phyloP scores from a whole-genome alignment of 1,284 basidiomycete species.

The Volvariella volvacea region DNA sequence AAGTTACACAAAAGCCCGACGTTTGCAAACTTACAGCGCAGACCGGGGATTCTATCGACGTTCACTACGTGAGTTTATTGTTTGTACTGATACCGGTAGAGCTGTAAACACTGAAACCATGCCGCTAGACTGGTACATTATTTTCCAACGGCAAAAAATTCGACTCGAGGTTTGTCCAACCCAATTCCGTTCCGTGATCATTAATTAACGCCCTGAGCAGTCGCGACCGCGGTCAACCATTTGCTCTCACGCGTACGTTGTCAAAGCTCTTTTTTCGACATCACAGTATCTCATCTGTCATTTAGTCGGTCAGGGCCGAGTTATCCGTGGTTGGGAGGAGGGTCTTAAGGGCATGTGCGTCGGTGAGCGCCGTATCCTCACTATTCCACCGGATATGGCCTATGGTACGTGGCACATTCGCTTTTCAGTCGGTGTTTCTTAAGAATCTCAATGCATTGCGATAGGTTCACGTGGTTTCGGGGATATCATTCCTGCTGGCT shows the following conservation, averaged over 20 bases:
- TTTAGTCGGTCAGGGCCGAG: slow-evolving; percentile 72
- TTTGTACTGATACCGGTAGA: neutral
- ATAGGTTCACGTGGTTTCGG: slow-evolving; percentile 74
- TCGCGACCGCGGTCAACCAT: slow-evolving; percentile 58
- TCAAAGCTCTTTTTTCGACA: neutral
- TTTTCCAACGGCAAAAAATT: slow-evolving; percentile 72
- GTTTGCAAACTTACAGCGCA: slow-evolving; percentile 52
- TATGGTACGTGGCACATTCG: slow-evolving; percentile 56
- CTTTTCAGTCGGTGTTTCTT: neutral
- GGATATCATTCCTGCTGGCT: slow-evolving; percentile 73
- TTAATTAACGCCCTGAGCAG: slow-evolving; percentile 26
- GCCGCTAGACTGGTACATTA: slow-evolving; percentile 63
- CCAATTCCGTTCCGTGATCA: neutral
- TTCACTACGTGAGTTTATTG: slow-evolving; percentile 65
- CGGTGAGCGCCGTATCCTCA: slow-evolving; percentile 87
- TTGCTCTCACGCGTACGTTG: slow-evolving; percentile 60
- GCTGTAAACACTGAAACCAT: neutral
- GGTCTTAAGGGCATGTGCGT: slow-evolving; percentile 83
- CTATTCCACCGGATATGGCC: slow-evolving; percentile 71
- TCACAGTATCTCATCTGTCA: slow-evolving; percentile 4
- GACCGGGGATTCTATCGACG: slow-evolving; percentile 62
- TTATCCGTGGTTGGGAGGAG: slow-evolving; percentile 80
- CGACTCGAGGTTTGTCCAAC: slow-evolving; percentile 61
- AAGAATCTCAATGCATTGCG: neutral
- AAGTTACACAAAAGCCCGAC: slow-evolving; percentile 53